phyloP scores from a whole-genome alignment of 2,329 filamentous ascomycete genomes.

The Fusarium sp. region DNA sequence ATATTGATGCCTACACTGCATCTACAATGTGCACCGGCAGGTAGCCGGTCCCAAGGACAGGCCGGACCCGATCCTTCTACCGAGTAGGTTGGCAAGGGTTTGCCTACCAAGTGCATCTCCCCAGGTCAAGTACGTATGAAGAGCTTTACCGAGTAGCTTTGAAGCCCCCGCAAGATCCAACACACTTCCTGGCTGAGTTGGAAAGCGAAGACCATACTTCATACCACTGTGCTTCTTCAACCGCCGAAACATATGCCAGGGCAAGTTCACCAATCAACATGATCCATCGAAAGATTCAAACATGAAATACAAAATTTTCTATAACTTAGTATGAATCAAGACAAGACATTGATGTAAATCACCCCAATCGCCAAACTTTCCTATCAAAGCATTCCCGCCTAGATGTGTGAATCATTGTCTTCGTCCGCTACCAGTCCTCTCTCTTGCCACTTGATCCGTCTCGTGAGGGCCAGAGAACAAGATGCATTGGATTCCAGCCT shows the following conservation, averaged over 20 bases:
- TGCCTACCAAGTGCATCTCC: not conserved
- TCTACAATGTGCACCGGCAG: not conserved
- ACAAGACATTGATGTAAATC: slow-evolving; percentile 53
- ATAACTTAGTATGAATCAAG: slow-evolving; percentile 36
- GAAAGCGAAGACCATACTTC: not conserved
- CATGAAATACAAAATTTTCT: slow-evolving; percentile 24
- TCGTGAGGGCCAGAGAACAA: slow-evolving; percentile 35
- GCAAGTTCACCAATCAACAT: not conserved
- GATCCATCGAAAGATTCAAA: not conserved
- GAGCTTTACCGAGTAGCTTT: not conserved
- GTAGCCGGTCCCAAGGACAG: not conserved
- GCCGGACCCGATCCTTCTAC: not conserved
- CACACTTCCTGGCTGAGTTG: not conserved
- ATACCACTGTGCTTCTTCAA: not conserved
- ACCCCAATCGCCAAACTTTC: slow-evolving; percentile 63
- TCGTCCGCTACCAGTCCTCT: slow-evolving; percentile 32
- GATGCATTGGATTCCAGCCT: slow-evolving; percentile 42
- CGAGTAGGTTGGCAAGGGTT: not conserved
- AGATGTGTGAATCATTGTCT: slow-evolving; percentile 50
- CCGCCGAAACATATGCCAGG: not conserved
- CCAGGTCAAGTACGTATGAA: not conserved
- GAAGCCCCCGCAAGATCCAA: too few relatives aligned
- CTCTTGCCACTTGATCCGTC: slow-evolving; percentile 12
- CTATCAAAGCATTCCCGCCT: slow-evolving; percentile 56
- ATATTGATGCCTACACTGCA: not conserved